Evolutionary conservation across 1,284 basidiomycete species (phyloP), one percentile per base, ranked within the genome.

Genomic region (Ceratobasidium sp.): DNA sequence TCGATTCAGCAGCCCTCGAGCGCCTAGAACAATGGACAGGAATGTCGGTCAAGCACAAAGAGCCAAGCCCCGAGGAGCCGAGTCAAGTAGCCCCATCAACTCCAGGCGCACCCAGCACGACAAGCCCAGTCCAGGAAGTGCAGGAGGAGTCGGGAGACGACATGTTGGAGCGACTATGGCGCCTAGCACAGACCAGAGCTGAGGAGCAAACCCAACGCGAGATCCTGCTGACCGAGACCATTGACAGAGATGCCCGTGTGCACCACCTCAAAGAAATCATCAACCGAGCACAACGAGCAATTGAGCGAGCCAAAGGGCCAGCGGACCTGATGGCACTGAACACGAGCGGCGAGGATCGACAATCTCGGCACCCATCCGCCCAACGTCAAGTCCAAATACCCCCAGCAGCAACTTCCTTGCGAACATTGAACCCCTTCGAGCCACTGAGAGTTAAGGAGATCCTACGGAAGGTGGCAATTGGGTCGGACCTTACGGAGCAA

Each of bases 401-500:
- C 1, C 55, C 55, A 22, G 13, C 31, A 27, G 35, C 55, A 20
- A 22, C n/a, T 2, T 57, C 55, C n/a, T n/a, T 13, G 2, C 40
- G 55, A 13, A 20, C 3, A 10, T 2, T 2, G 1, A 42, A 57
- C 55, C 55, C 55, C 8, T 57, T 57, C 55, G 12, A 25, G n/a
- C 25, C 38, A 1, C 22, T 27, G 3, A 13, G 38, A 13, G 38
- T 57, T 1, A 13, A 22, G 8, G 40, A 43, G 15, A 53, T 71
- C 25, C 20, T 69, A 13, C n/a, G 22, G n/a, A 34, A 45, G 25
- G 43, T 71, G 22, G 40, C 40, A 10, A 55, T 65, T 3, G 71
- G 69, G 17, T 17, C n/a, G 20, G 71, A 70, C 20, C 34, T 72
- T 8, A n/a, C 20, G 3, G 58, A 10, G 31, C 42, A 55, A 34